Evolutionary conservation across 1,139 yeast species (phyloP).

Genomic region (Debaryomyces psychrophilus): DNA sequence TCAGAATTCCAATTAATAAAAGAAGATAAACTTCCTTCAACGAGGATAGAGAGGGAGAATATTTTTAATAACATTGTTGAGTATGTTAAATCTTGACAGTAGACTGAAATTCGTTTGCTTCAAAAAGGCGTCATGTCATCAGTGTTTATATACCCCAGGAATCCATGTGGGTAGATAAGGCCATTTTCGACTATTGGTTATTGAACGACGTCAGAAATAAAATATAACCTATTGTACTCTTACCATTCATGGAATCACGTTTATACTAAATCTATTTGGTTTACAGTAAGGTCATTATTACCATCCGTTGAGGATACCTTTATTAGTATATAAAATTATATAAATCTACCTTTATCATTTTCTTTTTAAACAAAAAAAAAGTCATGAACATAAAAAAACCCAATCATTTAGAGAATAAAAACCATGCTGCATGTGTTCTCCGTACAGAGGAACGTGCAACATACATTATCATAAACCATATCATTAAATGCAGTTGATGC

Average conservation of each 20-base stretch:
- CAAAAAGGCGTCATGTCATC: neutral
- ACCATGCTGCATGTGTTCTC: conserved; percentile 17
- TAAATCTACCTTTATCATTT: conserved; percentile 25
- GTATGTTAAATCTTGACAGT: neutral
- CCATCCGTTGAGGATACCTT: conserved; percentile 46
- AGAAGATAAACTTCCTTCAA: neutral
- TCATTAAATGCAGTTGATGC: conserved; percentile 56
- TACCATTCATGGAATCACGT: neutral
- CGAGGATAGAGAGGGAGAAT: neutral
- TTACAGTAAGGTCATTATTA: neutral
- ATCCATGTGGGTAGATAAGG: conserved; percentile 7
- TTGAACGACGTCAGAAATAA: conserved; percentile 2
- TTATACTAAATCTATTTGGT: neutral
- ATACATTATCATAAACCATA: conserved; percentile 20
- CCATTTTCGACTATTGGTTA: conserved; percentile 4
- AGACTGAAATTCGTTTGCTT: neutral
- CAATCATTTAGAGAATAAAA: conserved; percentile 17
- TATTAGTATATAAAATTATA: conserved; percentile 26
- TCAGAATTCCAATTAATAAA: neutral
- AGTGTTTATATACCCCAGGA: neutral
- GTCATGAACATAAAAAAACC: conserved; percentile 18
- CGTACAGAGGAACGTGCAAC: conserved; percentile 12
- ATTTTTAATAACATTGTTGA: neutral
- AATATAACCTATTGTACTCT: neutral
- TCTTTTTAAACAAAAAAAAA: conserved; percentile 19